Evolutionary conservation across 345 rosid genomes (phyloP).

Genomic region (Euclidium syriacum): DNA sequence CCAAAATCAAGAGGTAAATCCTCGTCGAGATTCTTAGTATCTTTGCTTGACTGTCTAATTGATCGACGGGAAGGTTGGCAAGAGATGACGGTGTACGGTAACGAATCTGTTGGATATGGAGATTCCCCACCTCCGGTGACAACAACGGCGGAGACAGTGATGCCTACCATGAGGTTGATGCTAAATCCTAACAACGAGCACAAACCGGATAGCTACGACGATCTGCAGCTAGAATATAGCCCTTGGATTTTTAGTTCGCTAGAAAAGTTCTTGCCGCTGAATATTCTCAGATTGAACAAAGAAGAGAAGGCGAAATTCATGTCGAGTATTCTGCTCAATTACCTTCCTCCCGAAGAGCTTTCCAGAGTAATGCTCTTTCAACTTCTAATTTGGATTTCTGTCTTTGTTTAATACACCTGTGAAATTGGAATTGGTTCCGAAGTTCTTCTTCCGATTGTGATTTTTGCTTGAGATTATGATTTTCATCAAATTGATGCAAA

Average conservation of each 20-base stretch:
- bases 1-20: background rate
- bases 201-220: constrained; percentile 64
- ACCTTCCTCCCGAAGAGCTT: constrained; percentile 55
- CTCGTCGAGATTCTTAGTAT: background rate
- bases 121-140: background rate
- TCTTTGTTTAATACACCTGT: background rate
- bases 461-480: background rate
- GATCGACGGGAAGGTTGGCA: background rate
- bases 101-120: constrained; percentile 24
- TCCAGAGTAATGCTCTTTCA: constrained; percentile 35
- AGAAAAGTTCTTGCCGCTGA: constrained; percentile 56
- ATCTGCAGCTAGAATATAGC: constrained; percentile 50
- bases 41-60: background rate
- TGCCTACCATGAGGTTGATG: constrained; percentile 28
- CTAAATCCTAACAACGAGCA: constrained; percentile 47
- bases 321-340: constrained; percentile 50
- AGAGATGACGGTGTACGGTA: constrained; percentile 17
- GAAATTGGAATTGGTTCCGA: background rate
- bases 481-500: background rate
- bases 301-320: constrained; percentile 52
- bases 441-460: background rate
- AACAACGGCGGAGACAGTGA: background rate
- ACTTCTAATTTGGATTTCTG: background rate
- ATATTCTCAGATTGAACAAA: constrained; percentile 38
- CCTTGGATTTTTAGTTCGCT: constrained; percentile 59